Evolutionary conservation across 352 stramenopile species (phyloP).

Genomic region (Globisporangium camurandrum): DNA sequence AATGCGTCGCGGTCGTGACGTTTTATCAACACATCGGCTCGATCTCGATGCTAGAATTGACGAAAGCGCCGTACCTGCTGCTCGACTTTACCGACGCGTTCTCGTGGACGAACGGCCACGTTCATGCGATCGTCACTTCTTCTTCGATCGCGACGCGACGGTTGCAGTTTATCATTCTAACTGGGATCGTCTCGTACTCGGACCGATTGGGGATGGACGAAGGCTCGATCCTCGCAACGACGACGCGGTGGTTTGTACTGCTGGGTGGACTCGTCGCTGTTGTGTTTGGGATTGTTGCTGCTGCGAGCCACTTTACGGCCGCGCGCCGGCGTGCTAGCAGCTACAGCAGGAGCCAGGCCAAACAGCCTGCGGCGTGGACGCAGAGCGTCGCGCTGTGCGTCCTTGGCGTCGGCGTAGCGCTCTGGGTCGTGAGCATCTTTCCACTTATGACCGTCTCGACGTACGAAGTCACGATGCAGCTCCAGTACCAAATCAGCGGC

Average conservation of each 20-base stretch:
- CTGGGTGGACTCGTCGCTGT: constrained; percentile 27
- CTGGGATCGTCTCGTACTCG: constrained; percentile 59
- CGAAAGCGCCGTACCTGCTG: constrained; percentile 67
- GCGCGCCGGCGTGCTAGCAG: background rate
- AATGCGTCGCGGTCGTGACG: constrained; percentile 45
- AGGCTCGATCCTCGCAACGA: constrained; percentile 28
- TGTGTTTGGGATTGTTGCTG: constrained; percentile 23
- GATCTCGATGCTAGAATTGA: constrained; percentile 65
- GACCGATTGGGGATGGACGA: constrained; percentile 60
- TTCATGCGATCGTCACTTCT: constrained; percentile 32
- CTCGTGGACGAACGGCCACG: constrained; percentile 55
- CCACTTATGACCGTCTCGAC: constrained; percentile 45
- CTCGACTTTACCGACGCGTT: constrained; percentile 74
- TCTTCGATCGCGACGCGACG: constrained; percentile 26
- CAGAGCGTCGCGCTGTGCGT: constrained; percentile 45
- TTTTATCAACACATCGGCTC: constrained; percentile 70
- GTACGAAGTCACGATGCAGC: constrained; percentile 61
- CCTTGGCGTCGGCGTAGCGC: constrained; percentile 34
- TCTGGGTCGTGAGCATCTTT: constrained; percentile 51
- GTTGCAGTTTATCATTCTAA: constrained; percentile 46
- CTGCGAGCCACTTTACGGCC: background rate
- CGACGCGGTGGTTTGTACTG: constrained; percentile 37
- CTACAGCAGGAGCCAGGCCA: background rate
- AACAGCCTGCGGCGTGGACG: constrained; percentile 9
- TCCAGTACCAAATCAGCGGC: constrained; percentile 35